Evolutionary conservation across 1,284 basidiomycete species (phyloP), one percentile per base, ranked within the genome.

Genomic region (Porodaedalea pini): DNA sequence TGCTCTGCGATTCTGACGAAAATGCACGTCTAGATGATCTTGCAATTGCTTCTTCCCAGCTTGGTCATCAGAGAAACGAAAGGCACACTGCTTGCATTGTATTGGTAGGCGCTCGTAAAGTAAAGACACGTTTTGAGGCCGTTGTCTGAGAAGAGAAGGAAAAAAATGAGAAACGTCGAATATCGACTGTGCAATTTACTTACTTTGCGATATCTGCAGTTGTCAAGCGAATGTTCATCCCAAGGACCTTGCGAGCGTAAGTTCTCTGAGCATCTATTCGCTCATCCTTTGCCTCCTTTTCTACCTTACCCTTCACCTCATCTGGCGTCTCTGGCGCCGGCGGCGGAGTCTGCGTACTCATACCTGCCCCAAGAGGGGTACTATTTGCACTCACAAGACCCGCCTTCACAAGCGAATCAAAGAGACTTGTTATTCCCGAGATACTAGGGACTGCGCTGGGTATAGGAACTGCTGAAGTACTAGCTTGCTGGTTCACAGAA

Each of bases 21-120:
- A 98, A 73, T 99, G 97, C 89, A 94, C 92, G 70, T 99, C 97
- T 64, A 99, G 80, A 69, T 99, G 97, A 55, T 88, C 82, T 65
- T 97, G 86, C 76, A 95, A 82, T 25, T 78, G 79, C 68, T 85
- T 86, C 73, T 89, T 92, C 61, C 92, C 92, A 51, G 75, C 68
- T 25, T 73, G 68, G 39, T 82, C 83, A 62, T 90, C 86, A 44
- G 87, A 77, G 71, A 96, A 98, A 54, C 97, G 86, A 61, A 92
- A 76, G 8, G 90, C 92, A 75, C 96, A 99, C 69, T 98, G 96
- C 71, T 90, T 93, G 78, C 96, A 99, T 72, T 94, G 90, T 21
- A 84, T 75, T 8, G 89, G 81, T 21, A 96, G 78, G 59, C 83
- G 82, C 58, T 85, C 78, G 64, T 92, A 92, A 51, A 96, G 75